Conservation (phyloP, 2,329 filamentous ascomycete species). For the Leptographium procerum region DNA sequence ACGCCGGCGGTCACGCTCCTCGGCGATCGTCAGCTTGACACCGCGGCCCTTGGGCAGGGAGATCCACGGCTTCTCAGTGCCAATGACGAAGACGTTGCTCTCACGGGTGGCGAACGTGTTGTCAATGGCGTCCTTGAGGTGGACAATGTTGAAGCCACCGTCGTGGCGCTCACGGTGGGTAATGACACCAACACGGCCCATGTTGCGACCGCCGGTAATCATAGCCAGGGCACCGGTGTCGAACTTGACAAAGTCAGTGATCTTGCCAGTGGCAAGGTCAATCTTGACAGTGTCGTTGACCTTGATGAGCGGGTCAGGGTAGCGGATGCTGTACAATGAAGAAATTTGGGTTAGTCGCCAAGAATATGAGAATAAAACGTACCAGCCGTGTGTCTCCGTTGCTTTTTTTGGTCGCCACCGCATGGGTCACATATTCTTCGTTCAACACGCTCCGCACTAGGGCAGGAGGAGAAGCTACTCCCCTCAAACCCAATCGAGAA, state of each 20-base stretch:
- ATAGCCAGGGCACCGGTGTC: slow-evolving; percentile 97
- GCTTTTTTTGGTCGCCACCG: background rate
- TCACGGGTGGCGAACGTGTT: slow-evolving; percentile 99
- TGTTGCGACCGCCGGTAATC: slow-evolving; percentile 99
- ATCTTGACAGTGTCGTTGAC: slow-evolving; percentile 99
- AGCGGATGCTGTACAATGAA: slow-evolving; percentile 67
- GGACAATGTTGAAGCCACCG: slow-evolving; percentile 99
- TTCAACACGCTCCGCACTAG: background rate
- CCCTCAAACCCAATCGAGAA: background rate
- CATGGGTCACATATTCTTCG: background rate
- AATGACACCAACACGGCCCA: slow-evolving; percentile 99
- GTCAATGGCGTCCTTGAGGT: slow-evolving; percentile 99
- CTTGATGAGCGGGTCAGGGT: slow-evolving; percentile 96
- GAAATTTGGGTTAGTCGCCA: slow-evolving; percentile 19
- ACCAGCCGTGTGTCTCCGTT: slow-evolving; percentile 11
- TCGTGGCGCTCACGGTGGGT: slow-evolving; percentile 99
- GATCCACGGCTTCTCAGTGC: slow-evolving; percentile 97
- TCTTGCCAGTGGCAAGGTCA: slow-evolving; percentile 92
- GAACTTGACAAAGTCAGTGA: slow-evolving; percentile 96
- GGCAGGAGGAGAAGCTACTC: background rate
- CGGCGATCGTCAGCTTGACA: slow-evolving; percentile 98
- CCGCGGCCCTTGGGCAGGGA: slow-evolving; percentile 99
- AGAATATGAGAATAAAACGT: slow-evolving; percentile 20
- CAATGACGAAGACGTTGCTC: slow-evolving; percentile 99
- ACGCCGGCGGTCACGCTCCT: slow-evolving; percentile 97